Evolutionary conservation across 495 filamentous ascomycete species (phyloP).

Genomic region (Podospora sp.): DNA sequence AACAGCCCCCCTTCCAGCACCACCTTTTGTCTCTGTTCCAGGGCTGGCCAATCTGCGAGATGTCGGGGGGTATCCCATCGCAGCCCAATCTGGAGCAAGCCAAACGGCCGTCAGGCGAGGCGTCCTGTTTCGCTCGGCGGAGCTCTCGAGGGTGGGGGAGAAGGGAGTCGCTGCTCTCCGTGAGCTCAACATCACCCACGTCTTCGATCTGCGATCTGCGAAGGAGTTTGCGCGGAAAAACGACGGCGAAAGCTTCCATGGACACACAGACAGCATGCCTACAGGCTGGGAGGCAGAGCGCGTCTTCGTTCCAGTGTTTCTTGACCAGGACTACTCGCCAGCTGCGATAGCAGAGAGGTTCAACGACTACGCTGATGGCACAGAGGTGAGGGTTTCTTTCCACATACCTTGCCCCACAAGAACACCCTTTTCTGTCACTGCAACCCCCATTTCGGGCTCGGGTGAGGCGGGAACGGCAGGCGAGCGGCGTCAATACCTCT

Average conservation of each 20-base stretch:
- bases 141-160: conserved; percentile 53
- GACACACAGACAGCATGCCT: conserved; percentile 30
- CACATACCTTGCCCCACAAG: neutral
- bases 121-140: conserved; percentile 61
- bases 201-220: conserved; percentile 68
- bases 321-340: conserved; percentile 58
- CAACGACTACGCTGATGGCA: conserved; percentile 47
- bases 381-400: conserved; percentile 40
- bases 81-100: conserved; percentile 28
- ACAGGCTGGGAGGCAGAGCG: conserved; percentile 47
- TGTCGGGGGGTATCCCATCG: conserved; percentile 55
- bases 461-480: neutral
- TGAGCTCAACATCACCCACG: conserved; percentile 58
- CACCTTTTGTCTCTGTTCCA: conserved; percentile 55
- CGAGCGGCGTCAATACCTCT: neutral
- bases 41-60: conserved; percentile 65
- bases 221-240: conserved; percentile 40
- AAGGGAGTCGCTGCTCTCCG: conserved; percentile 55
- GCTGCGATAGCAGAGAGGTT: conserved; percentile 54
- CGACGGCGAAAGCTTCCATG: conserved; percentile 30
- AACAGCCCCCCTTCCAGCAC: conserved; percentile 33
- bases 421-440: neutral
- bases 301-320: conserved; percentile 61
- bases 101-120: conserved; percentile 43
- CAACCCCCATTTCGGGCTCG: neutral